A percentile compares a stretch with the other conserved stretches of the same genome.
Evolutionary conservation across 805 yeast species (phyloP).

Genomic region (Hagleromyces aurorensis): DNA sequence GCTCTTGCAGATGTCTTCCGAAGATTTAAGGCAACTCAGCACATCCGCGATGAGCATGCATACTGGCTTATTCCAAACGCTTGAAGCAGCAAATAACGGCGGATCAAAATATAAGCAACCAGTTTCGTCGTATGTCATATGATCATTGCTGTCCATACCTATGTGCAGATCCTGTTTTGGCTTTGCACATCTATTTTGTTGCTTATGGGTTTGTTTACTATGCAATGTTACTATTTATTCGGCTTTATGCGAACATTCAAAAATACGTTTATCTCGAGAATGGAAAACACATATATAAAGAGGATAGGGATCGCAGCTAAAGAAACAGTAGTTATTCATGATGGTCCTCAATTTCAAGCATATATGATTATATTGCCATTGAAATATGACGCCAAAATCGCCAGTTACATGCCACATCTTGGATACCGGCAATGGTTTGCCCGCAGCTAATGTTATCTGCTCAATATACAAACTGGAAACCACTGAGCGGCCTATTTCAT

Average conservation of each 20-base stretch:
- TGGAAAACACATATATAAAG: too few species aligned
- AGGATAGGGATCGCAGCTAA: too few species aligned
- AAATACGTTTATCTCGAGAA: too few species aligned
- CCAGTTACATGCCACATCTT: constrained; percentile 87
- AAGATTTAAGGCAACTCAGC: constrained; percentile 3
- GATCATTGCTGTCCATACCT: constrained; percentile 14
- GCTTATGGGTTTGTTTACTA: too few species aligned
- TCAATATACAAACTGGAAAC: constrained; percentile 38
- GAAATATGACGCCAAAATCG: constrained; percentile 13
- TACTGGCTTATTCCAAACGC: constrained; percentile 2
- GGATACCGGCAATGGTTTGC: constrained; percentile 77
- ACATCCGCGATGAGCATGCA: constrained; percentile 10
- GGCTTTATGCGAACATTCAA: too few species aligned
- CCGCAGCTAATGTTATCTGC: constrained; percentile 72
- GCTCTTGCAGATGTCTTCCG: constrained; percentile 4
- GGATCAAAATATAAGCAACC: constrained; percentile 31
- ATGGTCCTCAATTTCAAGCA: too few species aligned
- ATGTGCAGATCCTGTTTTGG: background rate
- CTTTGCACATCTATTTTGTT: too few species aligned
- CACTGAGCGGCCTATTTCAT: constrained; percentile 8
- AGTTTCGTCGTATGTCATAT: constrained; percentile 16
- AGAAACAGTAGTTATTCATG: too few species aligned
- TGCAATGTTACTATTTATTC: too few species aligned
- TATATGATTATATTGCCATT: too few species aligned
- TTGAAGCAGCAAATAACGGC: constrained; percentile 29